Evolutionary conservation across 1,284 basidiomycete genomes (phyloP).

Genomic region (Puccinia coronata): DNA sequence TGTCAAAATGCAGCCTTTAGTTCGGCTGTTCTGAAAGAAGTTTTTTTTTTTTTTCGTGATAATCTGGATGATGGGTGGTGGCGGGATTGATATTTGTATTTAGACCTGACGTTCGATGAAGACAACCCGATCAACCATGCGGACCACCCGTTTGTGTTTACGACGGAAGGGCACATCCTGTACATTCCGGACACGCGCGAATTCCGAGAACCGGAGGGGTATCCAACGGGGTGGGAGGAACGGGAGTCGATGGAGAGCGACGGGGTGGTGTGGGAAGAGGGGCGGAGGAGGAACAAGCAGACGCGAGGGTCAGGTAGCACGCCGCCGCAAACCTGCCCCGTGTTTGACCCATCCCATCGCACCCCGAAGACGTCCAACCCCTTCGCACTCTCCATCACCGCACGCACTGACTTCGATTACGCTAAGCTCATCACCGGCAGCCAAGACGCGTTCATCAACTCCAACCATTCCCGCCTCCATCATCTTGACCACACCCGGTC

Average conservation of each 20-base stretch:
- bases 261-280: slow-evolving; percentile 72
- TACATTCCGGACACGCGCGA: slow-evolving; percentile 61
- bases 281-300: slow-evolving; percentile 64
- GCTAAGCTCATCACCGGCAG: slow-evolving; percentile 57
- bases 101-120: slow-evolving; percentile 87
- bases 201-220: neutral
- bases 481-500: neutral
- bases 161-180: slow-evolving; percentile 90
- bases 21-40: neutral
- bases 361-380: slow-evolving; percentile 61
- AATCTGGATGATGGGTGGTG: too few relatives aligned
- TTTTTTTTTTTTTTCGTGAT: neutral
- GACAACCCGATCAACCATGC: slow-evolving; percentile 72
- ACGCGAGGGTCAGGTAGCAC: neutral
- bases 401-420: slow-evolving; percentile 74
- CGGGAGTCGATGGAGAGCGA: slow-evolving; percentile 67
- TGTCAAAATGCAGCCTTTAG: slow-evolving; percentile 32
- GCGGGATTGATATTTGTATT: slow-evolving; percentile 56
- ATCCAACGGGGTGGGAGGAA: slow-evolving; percentile 53
- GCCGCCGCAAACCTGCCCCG: slow-evolving; percentile 6
- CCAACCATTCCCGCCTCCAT: neutral
- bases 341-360: slow-evolving; percentile 57
- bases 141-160: slow-evolving; percentile 79
- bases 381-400: slow-evolving; percentile 69
- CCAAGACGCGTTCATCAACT: neutral